Conservation (phyloP, 2,329 filamentous ascomycete species). For the Exophiala sideris region DNA sequence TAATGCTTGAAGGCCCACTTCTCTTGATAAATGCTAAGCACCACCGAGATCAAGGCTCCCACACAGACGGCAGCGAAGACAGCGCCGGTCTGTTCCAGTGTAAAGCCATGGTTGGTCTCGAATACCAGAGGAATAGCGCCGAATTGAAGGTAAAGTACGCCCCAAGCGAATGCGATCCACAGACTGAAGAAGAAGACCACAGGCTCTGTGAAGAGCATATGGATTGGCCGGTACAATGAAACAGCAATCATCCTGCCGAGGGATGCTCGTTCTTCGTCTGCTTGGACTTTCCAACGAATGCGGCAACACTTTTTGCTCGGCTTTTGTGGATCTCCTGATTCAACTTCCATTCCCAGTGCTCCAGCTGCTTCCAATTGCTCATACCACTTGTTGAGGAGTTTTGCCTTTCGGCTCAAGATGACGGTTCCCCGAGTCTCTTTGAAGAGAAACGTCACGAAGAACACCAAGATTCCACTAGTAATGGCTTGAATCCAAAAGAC, state of each 20-base stretch:
- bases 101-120: slow-evolving; percentile 63
- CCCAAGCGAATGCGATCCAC: slow-evolving; percentile 89
- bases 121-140: slow-evolving; percentile 78
- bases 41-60: slow-evolving; percentile 63
- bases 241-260: slow-evolving; percentile 23
- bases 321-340: slow-evolving; percentile 67
- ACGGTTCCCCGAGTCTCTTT: slow-evolving; percentile 80
- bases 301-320: slow-evolving; percentile 27
- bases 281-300: slow-evolving; percentile 25
- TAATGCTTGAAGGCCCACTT: slow-evolving; percentile 41
- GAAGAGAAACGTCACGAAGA: slow-evolving; percentile 66
- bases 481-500: slow-evolving; percentile 85
- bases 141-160: slow-evolving; percentile 80
- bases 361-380: slow-evolving; percentile 66
- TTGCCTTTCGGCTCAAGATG: slow-evolving; percentile 71
- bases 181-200: slow-evolving; percentile 71
- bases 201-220: slow-evolving; percentile 59
- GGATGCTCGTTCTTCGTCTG: slow-evolving; percentile 25
- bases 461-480: slow-evolving; percentile 60
- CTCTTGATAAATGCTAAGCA: slow-evolving; percentile 70
- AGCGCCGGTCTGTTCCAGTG: slow-evolving; percentile 62
- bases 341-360: slow-evolving; percentile 43
- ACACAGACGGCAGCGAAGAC: slow-evolving; percentile 72
- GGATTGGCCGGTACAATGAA: slow-evolving; percentile 30
- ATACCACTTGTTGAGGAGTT: slow-evolving; percentile 74